A percentile compares a stretch with the other conserved stretches of the same genome.
phyloP scores from a whole-genome alignment of 805 yeast genomes.

The Kuraishia hungarica region DNA sequence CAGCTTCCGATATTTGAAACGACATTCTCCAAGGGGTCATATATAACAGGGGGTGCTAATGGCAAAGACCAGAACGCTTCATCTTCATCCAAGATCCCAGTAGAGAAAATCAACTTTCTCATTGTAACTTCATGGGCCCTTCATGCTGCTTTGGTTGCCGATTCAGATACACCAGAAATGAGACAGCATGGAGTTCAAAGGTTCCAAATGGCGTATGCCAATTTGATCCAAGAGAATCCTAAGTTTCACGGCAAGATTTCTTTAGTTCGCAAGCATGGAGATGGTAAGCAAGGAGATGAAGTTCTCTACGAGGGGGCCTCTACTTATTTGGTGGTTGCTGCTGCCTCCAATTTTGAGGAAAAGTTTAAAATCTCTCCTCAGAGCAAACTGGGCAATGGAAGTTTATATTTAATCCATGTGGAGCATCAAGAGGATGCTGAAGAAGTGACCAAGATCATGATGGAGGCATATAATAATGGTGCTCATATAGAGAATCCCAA shows the following conservation, averaged over 20 bases:
- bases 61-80: no score
- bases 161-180: conserved; percentile 63
- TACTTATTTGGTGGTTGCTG: conserved; percentile 53
- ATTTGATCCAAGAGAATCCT: conserved; percentile 42
- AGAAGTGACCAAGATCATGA: conserved; percentile 45
- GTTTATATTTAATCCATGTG: conserved; percentile 40
- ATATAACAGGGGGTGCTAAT: conserved; percentile 20
- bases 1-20: conserved; percentile 38
- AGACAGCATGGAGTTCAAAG: conserved; percentile 56
- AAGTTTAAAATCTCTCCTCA: conserved; percentile 56
- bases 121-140: conserved; percentile 81
- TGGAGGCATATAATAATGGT: conserved; percentile 48
- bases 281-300: not conserved
- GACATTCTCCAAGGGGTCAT: conserved; percentile 29
- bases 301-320: conserved; percentile 31
- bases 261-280: not conserved
- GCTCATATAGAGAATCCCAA: conserved; percentile 37
- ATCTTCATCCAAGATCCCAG: not conserved
- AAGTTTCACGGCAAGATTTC: conserved; percentile 34
- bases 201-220: conserved; percentile 60
- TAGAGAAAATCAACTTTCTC: conserved; percentile 24
- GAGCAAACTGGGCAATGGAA: conserved; percentile 33
- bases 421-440: conserved; percentile 20
- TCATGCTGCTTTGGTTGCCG: conserved; percentile 80
- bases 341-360: conserved; percentile 49